Base-by-base conservation (phyloP, 1,139 yeast species). In the Pichia sp. region DNA sequence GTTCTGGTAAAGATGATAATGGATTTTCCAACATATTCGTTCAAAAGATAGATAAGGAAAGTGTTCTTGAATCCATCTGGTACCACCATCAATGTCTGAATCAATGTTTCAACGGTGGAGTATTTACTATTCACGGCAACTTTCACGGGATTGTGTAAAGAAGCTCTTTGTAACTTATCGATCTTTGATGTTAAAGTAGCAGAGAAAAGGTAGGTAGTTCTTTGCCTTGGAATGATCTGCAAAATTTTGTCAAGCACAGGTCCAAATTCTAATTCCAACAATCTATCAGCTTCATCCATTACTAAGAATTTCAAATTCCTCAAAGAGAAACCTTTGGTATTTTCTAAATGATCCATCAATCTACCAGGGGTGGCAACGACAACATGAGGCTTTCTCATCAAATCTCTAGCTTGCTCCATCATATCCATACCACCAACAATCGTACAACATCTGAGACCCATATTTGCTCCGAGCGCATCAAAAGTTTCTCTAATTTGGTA, bases 341-440 rank as follows among this genome's bases (percentile, higher is more conserved):
- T 81, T 56, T 91, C 97, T 54, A 91, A 67, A 64, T 91, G 98
- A 59, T 91, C 98, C 77, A 88, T 76, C 40, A 91, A 68, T 58
- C 99, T 73, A 48, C 98, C 98, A 0, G 97, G 97, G 0, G 99
- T 91, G 17, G 97, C 97, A 40, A 91, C 95, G 38, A 91, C 72
- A 32, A 91, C 72, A 54, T 91, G 98, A 3, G 98, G 98, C 55
- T 86, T 87, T 48, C 94, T 72, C 80, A 86, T 82, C 49, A 91
- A 68, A 47, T 93, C 96, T 46, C 94, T 70, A 1, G 96, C 93
- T 60, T 91, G 99, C 52, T 87, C 94, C 93, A 91, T 86, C 85
- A 85, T 84, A 54, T 86, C 95, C 93, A 91, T 91, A 46, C 99
- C 99, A 48, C 98, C 98, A 28, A 91, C 96, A 45, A 91, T 74